Conservation (phyloP, 768 basidiomycete species). For the Xerocomus spinulosus region DNA sequence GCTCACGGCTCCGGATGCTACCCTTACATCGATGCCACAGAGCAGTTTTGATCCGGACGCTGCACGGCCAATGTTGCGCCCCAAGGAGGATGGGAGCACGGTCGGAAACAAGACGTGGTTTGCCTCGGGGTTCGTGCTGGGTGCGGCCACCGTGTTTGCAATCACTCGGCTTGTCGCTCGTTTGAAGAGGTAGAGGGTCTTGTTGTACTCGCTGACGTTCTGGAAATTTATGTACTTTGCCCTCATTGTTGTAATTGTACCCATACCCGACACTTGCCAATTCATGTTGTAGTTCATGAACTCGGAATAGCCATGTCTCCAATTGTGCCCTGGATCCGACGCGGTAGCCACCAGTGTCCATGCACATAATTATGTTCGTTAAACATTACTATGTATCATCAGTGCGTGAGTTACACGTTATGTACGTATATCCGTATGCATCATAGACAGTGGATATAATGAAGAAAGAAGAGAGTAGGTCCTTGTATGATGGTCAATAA, state of each 20-base stretch:
- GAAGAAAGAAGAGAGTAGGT: conserved; percentile 1
- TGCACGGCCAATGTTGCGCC: conserved; percentile 12
- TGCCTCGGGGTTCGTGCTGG: conserved; percentile 18
- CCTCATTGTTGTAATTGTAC: not conserved
- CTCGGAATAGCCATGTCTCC: no score
- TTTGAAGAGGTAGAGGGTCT: conserved; percentile 1
- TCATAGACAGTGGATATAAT: conserved; percentile 1
- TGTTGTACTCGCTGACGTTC: not conserved
- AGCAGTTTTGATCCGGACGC: conserved; percentile 16
- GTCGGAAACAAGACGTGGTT: conserved; percentile 10
- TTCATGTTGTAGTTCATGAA: no score
- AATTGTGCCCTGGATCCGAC: no score
- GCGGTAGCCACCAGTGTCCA: no score
- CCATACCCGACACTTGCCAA: no score
- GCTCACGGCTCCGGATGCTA: conserved; percentile 20
- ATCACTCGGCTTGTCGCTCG: conserved; percentile 1
- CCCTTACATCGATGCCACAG: conserved; percentile 5
- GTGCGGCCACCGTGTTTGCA: conserved; percentile 7
- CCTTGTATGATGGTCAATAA: conserved; percentile 11
- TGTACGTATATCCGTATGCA: conserved; percentile 16
- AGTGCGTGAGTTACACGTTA: conserved; percentile 21
- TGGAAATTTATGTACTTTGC: no score
- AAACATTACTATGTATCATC: conserved; percentile 18
- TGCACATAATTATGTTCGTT: conserved; percentile 1
- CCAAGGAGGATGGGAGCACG: not conserved